phyloP scores from a whole-genome alignment of 805 yeast species.

The Zygoascus flipseniorum region DNA sequence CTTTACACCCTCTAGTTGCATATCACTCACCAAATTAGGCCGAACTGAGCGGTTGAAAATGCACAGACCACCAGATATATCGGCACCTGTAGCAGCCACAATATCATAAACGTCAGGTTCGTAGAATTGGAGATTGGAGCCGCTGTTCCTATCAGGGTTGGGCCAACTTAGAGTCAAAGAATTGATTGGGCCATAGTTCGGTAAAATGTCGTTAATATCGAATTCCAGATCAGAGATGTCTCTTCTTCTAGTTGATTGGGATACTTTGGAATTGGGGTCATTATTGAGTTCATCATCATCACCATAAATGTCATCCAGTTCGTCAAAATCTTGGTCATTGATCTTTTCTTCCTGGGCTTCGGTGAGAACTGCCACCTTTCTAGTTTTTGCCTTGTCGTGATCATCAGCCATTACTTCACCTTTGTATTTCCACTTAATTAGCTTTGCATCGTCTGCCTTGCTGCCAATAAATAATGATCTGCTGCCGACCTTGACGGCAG shows the following conservation, averaged over 20 bases:
- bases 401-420: conserved; percentile 6
- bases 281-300: conserved; percentile 1
- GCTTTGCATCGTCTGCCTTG: conserved; percentile 48
- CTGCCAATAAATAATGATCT: conserved; percentile 52
- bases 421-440: conserved; percentile 35
- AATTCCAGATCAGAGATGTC: conserved; percentile 24
- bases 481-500: conserved; percentile 34
- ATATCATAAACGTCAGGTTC: conserved; percentile 64
- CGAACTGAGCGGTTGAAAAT: conserved; percentile 60
- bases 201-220: conserved; percentile 42
- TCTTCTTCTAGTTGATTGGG: background rate
- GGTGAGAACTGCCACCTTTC: background rate
- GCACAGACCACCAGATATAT: conserved; percentile 44
- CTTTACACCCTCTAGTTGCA: conserved; percentile 63
- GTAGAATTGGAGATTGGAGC: conserved; percentile 43
- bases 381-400: background rate
- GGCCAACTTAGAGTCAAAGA: conserved; percentile 54
- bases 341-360: conserved; percentile 1
- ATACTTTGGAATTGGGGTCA: background rate
- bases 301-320: conserved; percentile 25
- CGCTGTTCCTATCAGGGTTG: conserved; percentile 41
- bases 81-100: conserved; percentile 62
- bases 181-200: conserved; percentile 66
- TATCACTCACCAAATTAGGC: conserved; percentile 58
- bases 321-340: conserved; percentile 22